These are phyloP conservation scores for Quercus ilex DNA, from an alignment of 306 rosid genomes.

Conservation along the genomic window DNA sequence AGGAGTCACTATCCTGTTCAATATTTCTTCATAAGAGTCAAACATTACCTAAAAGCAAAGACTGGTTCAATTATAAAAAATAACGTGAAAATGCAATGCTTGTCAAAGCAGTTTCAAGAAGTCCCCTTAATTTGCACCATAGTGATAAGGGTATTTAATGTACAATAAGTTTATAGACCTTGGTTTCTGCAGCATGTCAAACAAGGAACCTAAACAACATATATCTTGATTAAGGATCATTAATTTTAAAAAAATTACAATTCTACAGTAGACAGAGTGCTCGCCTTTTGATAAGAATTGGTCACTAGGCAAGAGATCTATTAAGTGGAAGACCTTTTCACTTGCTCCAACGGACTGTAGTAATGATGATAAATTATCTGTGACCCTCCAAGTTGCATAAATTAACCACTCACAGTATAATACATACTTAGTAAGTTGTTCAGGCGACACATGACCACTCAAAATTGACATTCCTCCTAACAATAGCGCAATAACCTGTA, in stretches of 20 bases:
- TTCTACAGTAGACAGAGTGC: conserved; percentile 3
- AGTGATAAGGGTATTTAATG: neutral
- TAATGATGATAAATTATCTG: conserved; percentile 64
- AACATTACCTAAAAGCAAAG: neutral
- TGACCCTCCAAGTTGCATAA: conserved; percentile 84
- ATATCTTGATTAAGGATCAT: neutral
- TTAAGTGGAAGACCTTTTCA: conserved; percentile 54
- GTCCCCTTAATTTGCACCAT: neutral
- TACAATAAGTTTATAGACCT: neutral
- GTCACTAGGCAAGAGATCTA: conserved; percentile 60
- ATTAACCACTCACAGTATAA: conserved; percentile 89
- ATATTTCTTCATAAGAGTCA: neutral
- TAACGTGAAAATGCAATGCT: neutral
- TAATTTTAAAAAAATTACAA: neutral
- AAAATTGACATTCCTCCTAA: conserved; percentile 60
- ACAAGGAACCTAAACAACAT: neutral
- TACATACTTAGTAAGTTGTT: conserved; percentile 82
- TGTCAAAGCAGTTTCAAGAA: neutral
- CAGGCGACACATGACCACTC: conserved; percentile 46
- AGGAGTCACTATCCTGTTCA: neutral
- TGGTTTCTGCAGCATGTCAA: neutral
- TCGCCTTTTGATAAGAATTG: conserved; percentile 63
- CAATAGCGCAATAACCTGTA: conserved; percentile 63
- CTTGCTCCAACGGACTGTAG: conserved; percentile 81
- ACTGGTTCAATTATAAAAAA: neutral